A percentile compares a stretch with the other conserved stretches of the same genome.
These are phyloP conservation scores for Saturnispora galanensis DNA, from an alignment of 805 yeast genomes.

Conservation along the genomic window DNA sequence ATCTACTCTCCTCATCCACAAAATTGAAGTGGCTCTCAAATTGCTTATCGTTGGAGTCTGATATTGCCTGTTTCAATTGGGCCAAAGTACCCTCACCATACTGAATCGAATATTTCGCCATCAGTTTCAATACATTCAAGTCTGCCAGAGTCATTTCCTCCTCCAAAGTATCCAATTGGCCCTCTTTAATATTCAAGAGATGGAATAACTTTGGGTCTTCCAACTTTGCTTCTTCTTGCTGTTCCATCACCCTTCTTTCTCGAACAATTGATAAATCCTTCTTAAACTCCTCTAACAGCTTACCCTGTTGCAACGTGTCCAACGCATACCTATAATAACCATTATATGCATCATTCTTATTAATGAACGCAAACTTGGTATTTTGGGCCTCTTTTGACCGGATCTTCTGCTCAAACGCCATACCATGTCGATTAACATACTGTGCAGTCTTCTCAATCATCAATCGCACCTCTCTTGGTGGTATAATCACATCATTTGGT, in stretches of 20 bases:
- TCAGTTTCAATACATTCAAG: conserved; percentile 55
- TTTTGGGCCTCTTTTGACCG: conserved; percentile 34
- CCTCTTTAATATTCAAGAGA: conserved; percentile 18
- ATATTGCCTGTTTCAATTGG: conserved; percentile 23
- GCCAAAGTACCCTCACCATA: conserved; percentile 43
- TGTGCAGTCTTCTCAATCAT: conserved; percentile 63
- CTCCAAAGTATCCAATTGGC: conserved; percentile 18
- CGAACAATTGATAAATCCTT: conserved; percentile 13
- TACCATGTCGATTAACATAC: conserved; percentile 62
- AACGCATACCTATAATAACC: conserved; percentile 46
- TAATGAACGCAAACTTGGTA: conserved; percentile 56
- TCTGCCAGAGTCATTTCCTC: conserved; percentile 47
- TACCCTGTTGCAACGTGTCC: conserved; percentile 15
- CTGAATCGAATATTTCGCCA: conserved; percentile 59
- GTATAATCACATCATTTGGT: conserved; percentile 38
- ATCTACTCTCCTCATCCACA: conserved; percentile 47
- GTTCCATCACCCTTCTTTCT: background rate
- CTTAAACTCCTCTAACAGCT: no score
- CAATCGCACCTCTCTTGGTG: conserved; percentile 41
- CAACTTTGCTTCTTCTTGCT: conserved; percentile 1
- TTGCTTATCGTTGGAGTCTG: no score
- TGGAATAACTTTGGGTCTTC: conserved; percentile 8
- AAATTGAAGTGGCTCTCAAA: conserved; percentile 58
- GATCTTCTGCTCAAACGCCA: conserved; percentile 51
- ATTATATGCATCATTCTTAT: conserved; percentile 43